Base-by-base conservation (phyloP, 1,284 basidiomycete species). In the Rhodotorula sp. region DNA sequence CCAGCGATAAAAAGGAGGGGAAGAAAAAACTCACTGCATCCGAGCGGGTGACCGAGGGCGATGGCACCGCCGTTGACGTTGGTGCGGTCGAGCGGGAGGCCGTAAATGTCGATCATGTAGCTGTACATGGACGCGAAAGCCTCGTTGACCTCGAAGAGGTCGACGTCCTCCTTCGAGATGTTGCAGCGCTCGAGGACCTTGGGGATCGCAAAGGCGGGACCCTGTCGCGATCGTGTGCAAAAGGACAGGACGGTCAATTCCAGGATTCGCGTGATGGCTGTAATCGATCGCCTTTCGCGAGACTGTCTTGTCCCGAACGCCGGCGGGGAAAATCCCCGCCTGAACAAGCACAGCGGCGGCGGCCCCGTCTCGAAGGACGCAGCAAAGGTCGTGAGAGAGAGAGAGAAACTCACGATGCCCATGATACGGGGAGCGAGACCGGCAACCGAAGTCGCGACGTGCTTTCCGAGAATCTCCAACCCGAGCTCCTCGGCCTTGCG, bases 401-500 rank as follows among this genome's bases (percentile, higher is more conserved):
- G n/a, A n/a, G n/a, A n/a, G n/a, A n/a, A 5, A 56, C 62, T 43
- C 62, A 64, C 82, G 91, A 95, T 95, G 18, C 76, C 76, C 82
- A 83, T 83, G 73, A 81, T 77, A 52, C 77, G 67, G 1, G 77
- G 72, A 58, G 69, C 83, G 84, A 79, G 79, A 83, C 91, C 92
- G 54, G 87, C 85, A 16, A 93, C 87, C 8, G 87, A 84, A 3
- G 91, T 92, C 29, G 87, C 88, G 70, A 93, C 84, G 81, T 92
- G 87, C 80, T 91, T 93, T 14, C 87, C 93, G 29, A 94, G 81
- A 75, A 93, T 86, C 58, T 84, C 83, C 73, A 93, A 80, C 7
- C 90, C 90, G 18, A 93, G 85, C 79, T 89, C 87, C 79, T 92
- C 89, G 7, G 93, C 93, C 81, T 91, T 91, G 70, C 85, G 84